These are phyloP conservation scores for Trichoderma semiorbis DNA, from an alignment of 2,329 filamentous ascomycete genomes.

Conservation along the genomic window DNA sequence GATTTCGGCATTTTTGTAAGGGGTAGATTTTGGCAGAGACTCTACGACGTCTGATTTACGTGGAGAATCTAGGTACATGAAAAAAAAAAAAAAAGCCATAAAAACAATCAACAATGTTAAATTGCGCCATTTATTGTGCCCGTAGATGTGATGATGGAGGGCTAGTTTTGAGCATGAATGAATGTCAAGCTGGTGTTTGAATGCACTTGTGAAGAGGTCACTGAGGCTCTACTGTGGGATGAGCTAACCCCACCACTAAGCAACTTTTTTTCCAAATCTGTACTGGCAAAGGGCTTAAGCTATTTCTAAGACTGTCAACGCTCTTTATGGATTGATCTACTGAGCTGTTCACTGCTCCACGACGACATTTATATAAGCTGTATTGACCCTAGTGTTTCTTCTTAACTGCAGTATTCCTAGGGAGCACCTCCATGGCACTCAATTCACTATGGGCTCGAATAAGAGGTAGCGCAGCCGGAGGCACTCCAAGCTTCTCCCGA, in stretches of 20 bases:
- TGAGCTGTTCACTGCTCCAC: neutral
- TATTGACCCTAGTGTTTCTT: neutral
- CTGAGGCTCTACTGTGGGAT: constrained; percentile 10
- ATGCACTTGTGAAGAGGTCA: neutral
- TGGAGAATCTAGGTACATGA: neutral
- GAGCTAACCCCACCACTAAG: constrained; percentile 9
- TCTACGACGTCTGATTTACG: neutral
- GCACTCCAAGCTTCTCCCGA: constrained; percentile 25
- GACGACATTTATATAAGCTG: neutral
- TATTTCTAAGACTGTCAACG: neutral
- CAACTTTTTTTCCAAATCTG: constrained; percentile 9
- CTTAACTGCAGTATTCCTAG: fast-evolving
- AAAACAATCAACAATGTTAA: neutral
- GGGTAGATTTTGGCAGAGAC: constrained; percentile 5
- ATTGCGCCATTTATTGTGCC: neutral
- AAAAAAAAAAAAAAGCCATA: neutral
- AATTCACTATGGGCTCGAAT: constrained; percentile 37
- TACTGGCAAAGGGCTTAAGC: neutral
- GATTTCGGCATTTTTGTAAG: constrained; percentile 3
- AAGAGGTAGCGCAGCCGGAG: constrained; percentile 19
- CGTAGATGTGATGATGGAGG: neutral
- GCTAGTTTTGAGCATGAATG: neutral
- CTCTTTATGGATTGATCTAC: neutral
- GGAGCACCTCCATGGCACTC: constrained; percentile 31
- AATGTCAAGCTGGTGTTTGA: neutral